A percentile compares a stretch with the other conserved stretches of the same genome.
Conservation (phyloP, 768 basidiomycete species). For the Kwoniella heveanensis region DNA sequence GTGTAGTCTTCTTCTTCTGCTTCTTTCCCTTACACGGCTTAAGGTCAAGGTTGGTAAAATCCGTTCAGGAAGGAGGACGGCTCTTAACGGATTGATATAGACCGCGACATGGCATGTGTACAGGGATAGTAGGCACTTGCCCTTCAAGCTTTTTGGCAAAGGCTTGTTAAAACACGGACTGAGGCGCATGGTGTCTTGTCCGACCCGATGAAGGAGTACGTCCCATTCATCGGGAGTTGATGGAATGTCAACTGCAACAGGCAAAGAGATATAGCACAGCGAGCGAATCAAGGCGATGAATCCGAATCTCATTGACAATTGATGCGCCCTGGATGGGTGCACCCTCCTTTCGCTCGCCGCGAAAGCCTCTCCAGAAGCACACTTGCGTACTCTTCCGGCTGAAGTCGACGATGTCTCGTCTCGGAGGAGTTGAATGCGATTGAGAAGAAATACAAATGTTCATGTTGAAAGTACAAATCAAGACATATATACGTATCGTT, state of each 20-base stretch:
- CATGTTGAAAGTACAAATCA: background rate
- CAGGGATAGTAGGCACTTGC: background rate
- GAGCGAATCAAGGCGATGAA: too few relatives aligned
- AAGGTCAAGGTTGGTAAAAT: too few relatives aligned
- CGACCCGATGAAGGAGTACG: background rate
- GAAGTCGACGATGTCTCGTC: background rate
- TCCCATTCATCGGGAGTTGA: background rate
- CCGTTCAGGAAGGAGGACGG: too few relatives aligned
- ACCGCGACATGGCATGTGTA: conserved; percentile 1
- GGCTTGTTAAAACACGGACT: too few relatives aligned
- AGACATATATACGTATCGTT: too few relatives aligned
- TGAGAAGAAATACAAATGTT: background rate
- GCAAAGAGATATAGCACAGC: too few relatives aligned
- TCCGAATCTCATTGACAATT: too few relatives aligned
- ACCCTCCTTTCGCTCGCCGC: too few relatives aligned
- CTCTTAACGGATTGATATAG: background rate
- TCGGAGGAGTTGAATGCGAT: background rate
- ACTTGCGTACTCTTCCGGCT: background rate
- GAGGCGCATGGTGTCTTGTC: background rate
- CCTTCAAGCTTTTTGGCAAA: too few relatives aligned
- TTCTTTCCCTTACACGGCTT: too few relatives aligned
- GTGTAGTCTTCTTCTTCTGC: background rate
- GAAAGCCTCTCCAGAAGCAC: too few relatives aligned
- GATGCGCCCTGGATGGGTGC: too few relatives aligned
- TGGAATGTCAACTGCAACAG: background rate